Percentiles rank a stretch among this genome's conserved stretches.
Evolutionary conservation across 257 asterid species (phyloP).

Genomic region (Solanum chiquidenum): DNA sequence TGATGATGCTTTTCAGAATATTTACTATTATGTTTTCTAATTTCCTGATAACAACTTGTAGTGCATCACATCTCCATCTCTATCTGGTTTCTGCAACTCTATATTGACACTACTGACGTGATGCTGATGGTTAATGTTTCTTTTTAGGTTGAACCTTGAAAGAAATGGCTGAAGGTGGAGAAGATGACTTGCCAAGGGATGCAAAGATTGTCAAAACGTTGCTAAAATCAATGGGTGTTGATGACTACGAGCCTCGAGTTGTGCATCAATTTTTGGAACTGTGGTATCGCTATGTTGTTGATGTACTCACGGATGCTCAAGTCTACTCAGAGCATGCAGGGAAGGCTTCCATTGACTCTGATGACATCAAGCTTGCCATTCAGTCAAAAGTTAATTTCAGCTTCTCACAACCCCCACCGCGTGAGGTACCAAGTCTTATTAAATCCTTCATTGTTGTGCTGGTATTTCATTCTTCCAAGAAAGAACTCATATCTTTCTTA

Average conservation of each 20-base stretch:
- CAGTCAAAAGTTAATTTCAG: constrained; percentile 81
- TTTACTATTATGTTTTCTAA: background rate
- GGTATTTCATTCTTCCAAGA: background rate
- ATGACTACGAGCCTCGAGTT: constrained; percentile 81
- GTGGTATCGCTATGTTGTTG: constrained; percentile 73
- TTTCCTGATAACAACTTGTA: background rate
- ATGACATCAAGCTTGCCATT: constrained; percentile 77
- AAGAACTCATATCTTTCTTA: background rate
- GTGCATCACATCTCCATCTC: background rate
- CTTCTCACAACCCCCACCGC: constrained; percentile 90
- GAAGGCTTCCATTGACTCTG: constrained; percentile 59
- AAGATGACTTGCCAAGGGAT: constrained; percentile 73
- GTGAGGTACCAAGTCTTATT: constrained; percentile 43
- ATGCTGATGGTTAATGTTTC: background rate
- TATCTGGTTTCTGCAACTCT: background rate
- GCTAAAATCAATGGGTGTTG: constrained; percentile 83
- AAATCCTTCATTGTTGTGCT: background rate
- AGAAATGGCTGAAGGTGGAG: constrained; percentile 64
- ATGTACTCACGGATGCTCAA: constrained; percentile 72
- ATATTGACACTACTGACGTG: background rate
- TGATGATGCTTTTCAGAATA: background rate
- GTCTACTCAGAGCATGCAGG: constrained; percentile 84
- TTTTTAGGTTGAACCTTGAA: background rate
- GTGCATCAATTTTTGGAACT: constrained; percentile 72
- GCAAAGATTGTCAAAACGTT: constrained; percentile 76